Base-by-base conservation (phyloP, 2,329 filamentous ascomycete genomes). In the Aspergillus sergii region DNA sequence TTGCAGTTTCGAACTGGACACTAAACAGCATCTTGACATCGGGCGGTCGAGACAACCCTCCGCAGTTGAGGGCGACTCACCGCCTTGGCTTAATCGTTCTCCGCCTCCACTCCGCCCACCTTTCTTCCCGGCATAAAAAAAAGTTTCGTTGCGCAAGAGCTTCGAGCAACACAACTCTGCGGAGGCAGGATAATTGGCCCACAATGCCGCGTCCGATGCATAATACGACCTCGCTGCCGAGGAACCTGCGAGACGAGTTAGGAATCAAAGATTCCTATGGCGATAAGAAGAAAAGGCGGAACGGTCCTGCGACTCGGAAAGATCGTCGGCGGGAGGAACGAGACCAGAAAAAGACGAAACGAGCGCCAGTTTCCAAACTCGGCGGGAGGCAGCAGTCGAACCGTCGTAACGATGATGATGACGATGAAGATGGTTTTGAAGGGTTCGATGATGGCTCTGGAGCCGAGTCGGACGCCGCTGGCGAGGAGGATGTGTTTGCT, bases 251-350 rank as follows among this genome's bases (percentile, higher is more conserved):
- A 36, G 71, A 74, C 2, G 78, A 82, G 61, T 68, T 82, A 26
- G 79, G 78, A 0, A 71, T 80, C n/a, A 71, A 69, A 30, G 79
- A 79, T 66, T 68, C 66, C 6, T 75, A 75, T 57, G 74, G 75
- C 8, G 72, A 73, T 16, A 75, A 73, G 65, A 73, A 74, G 64
- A 71, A 72, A 54, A 72, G 66, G 50, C 66, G 68, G 16, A 72
- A 72, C 64, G 72, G 73, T 26, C 70, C 75, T 28, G 65, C 68
- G 34, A 68, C 73, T 53, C 84, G 89, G 68, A 91, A 91, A 79
- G 88, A 91, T 59, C 84, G 86, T 63, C 85, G 91, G 61, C 92
- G 89, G 73, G 85, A 85, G 19, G 87, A 91, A 69, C 84, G 91
- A 60, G 79, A 82, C 26, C 82, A 86, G 69, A 91, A 88, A 75